A percentile compares a stretch with the other conserved stretches of the same genome.
Conservation (phyloP, 164 flowering plant species). For the Cinnamomum chago region DNA sequence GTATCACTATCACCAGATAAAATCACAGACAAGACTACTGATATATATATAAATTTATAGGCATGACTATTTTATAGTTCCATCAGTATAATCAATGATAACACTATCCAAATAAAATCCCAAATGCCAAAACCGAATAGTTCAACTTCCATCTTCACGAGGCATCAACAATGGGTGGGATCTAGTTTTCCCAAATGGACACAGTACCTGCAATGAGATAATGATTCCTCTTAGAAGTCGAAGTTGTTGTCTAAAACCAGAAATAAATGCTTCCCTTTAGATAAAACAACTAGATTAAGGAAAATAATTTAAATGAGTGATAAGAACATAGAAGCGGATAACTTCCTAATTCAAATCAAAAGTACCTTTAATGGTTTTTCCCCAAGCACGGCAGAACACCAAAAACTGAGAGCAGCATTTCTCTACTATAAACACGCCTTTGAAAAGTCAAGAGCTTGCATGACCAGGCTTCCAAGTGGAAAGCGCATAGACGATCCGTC, state of each 20-base stretch:
- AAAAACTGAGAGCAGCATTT: neutral
- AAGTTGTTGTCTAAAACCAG: no score
- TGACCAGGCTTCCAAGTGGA: constrained; percentile 42
- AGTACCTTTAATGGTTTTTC: neutral
- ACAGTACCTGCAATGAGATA: neutral
- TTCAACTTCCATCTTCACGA: no score
- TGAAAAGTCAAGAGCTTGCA: neutral
- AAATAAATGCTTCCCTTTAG: neutral
- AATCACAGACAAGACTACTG: no score
- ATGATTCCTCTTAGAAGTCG: no score
- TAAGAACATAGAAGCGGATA: neutral
- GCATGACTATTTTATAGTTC: no score
- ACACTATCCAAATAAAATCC: no score
- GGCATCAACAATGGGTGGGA: no score
- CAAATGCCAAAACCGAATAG: no score
- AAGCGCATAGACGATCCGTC: constrained; percentile 54
- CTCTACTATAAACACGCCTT: neutral
- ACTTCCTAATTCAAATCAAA: neutral
- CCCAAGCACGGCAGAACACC: neutral
- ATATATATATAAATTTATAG: no score
- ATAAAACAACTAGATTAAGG: neutral
- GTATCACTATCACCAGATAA: no score
- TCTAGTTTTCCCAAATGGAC: neutral
- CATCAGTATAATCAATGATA: no score
- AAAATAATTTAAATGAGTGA: neutral